Conservation (phyloP, 805 yeast genomes). For the Pichia insulana region DNA sequence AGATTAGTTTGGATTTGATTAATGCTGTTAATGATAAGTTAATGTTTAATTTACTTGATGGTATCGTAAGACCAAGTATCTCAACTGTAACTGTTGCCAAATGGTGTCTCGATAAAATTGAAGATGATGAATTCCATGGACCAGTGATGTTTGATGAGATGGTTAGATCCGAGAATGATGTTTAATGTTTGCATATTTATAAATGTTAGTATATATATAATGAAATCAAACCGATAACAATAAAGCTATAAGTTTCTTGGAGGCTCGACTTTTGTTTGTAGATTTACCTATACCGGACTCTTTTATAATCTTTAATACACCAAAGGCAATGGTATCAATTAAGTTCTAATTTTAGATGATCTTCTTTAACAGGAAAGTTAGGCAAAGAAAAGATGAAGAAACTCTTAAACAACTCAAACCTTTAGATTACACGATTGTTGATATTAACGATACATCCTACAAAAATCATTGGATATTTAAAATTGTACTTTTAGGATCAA, state of each 20-base stretch:
- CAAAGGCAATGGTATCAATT: no score
- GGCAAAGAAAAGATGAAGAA: no score
- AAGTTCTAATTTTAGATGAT: no score
- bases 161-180: slow-evolving; percentile 9
- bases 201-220: no score
- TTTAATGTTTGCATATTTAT: no score
- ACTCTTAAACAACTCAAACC: no score
- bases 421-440: not conserved
- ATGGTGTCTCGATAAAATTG: slow-evolving; percentile 46
- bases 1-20: slow-evolving; percentile 34
- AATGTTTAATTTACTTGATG: slow-evolving; percentile 37
- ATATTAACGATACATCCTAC: not conserved
- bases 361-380: no score
- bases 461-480: not conserved
- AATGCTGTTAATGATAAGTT: slow-evolving; percentile 36
- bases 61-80: slow-evolving; percentile 49
- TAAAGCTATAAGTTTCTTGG: no score
- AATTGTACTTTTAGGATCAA: not conserved
- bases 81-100: slow-evolving; percentile 64
- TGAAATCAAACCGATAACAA: no score
- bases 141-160: slow-evolving; percentile 51
- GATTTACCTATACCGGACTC: no score
- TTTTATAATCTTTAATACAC: no score
- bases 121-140: slow-evolving; percentile 43
- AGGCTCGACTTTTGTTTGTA: no score